Conservation (phyloP, 306 rosid species). For the Ormosia semicastrata region DNA sequence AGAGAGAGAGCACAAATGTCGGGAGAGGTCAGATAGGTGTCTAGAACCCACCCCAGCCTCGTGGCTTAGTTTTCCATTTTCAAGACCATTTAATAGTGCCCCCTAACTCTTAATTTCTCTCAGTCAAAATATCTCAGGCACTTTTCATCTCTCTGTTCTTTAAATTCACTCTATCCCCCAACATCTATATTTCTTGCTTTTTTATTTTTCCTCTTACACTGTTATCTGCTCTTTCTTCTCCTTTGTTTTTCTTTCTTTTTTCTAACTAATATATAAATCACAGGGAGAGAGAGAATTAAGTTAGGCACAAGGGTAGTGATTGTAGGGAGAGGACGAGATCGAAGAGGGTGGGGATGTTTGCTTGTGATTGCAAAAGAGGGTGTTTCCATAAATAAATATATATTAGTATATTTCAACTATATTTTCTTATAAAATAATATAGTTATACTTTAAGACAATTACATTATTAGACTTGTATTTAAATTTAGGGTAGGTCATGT, state of each 20-base stretch:
- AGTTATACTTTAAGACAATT: neutral
- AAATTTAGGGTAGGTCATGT: conserved; percentile 29
- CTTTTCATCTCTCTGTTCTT: conserved; percentile 1
- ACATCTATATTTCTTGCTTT: neutral
- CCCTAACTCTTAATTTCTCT: conserved; percentile 23
- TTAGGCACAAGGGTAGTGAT: conserved; percentile 5
- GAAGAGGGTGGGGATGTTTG: conserved; percentile 61
- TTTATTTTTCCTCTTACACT: too few relatives aligned
- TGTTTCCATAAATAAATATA: conserved; percentile 5
- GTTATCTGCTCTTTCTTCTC: neutral
- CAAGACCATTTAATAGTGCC: conserved; percentile 15
- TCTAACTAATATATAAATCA: neutral
- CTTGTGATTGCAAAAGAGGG: conserved; percentile 64
- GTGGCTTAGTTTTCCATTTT: conserved; percentile 34
- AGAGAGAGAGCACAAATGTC: conserved; percentile 52
- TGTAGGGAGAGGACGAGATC: conserved; percentile 23
- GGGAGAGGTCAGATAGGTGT: conserved; percentile 46
- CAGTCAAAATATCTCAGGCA: conserved; percentile 28
- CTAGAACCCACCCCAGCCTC: conserved; percentile 40
- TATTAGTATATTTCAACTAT: neutral
- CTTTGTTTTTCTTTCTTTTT: too few relatives aligned
- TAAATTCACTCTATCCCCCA: conserved; percentile 2
- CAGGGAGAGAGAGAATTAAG: neutral
- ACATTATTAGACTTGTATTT: conserved; percentile 16
- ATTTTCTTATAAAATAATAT: neutral